Evolutionary conservation across 805 yeast species (phyloP).

Genomic region (Geotrichum ghanense): DNA sequence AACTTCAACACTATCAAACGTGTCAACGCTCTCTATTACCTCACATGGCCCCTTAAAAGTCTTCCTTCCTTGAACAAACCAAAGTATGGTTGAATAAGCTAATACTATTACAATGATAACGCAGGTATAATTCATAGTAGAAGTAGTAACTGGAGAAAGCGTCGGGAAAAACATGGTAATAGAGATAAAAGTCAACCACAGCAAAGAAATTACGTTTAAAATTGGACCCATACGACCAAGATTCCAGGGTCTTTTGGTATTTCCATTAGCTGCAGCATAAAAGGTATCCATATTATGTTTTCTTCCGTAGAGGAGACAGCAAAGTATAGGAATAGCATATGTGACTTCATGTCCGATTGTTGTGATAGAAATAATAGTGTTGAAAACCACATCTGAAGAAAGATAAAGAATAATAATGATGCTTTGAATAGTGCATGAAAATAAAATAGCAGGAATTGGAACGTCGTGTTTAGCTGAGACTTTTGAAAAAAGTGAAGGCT

Average conservation of each 20-base stretch:
- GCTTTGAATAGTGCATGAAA: slow-evolving; percentile 1
- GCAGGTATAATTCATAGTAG: slow-evolving; percentile 19
- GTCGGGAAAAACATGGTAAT: slow-evolving; percentile 21
- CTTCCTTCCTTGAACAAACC: slow-evolving; percentile 31
- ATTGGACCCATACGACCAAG: slow-evolving; percentile 8
- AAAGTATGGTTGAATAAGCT: slow-evolving; percentile 37
- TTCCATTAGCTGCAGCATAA: neutral
- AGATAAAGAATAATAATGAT: slow-evolving; percentile 1
- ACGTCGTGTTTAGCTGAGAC: neutral
- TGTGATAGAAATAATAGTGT: slow-evolving; percentile 2
- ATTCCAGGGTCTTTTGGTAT: slow-evolving; percentile 4
- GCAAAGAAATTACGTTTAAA: slow-evolving; percentile 12
- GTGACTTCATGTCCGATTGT: slow-evolving; percentile 3
- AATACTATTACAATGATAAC: slow-evolving; percentile 32
- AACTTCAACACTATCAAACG: neutral
- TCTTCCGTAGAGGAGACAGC: neutral
- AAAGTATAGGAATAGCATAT: neutral
- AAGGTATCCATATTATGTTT: neutral
- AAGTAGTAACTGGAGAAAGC: slow-evolving; percentile 18
- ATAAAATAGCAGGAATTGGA: neutral
- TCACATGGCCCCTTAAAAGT: slow-evolving; percentile 1
- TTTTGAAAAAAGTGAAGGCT: slow-evolving; percentile 33
- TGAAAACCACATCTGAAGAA: slow-evolving; percentile 1
- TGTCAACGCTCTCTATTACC: neutral
- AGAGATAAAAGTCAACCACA: slow-evolving; percentile 15